Base-by-base conservation (phyloP, 2,329 filamentous ascomycete species). In the Cladosporium halotolerans region DNA sequence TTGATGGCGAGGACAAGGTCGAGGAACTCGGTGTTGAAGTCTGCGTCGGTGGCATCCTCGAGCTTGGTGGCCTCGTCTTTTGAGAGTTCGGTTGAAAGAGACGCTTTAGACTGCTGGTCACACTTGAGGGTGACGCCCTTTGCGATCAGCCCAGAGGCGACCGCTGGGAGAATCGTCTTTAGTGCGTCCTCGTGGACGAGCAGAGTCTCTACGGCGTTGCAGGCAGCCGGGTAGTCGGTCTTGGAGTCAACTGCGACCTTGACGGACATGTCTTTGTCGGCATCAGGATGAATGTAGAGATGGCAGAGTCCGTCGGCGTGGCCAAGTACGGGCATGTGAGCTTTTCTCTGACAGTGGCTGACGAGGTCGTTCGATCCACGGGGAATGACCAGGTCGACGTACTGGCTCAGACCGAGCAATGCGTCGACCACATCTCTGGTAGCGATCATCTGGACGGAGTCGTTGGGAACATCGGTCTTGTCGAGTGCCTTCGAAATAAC, bases 341-440 rank as follows among this genome's bases (percentile, higher is more conserved):
- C 96, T 59, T 86, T 86, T 42, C 84, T 80, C 72, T 97, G 96
- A 72, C 96, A 89, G 71, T 89, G 89, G 44, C 87, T 81, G 39
- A 96, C 91, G 8, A 96, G 81, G 51, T 95, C 89, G 71, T 95
- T 96, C 52, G 86, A 88, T 45, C 91, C 91, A 38, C 93, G 81
- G 2, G 93, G 93, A 62, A 99, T 95, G 59, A 96, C 93, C 28
- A 99, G 84, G 69, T 99, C 93, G 63, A 99, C 95, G 66, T 89
- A 84, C 49, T 83, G 80, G 67, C 96, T 91, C 55, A 93, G 85
- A 33, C 82, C 84, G 9, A 99, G 80, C n/a, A 99, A 81, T 58
- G 91, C 83, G 44, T 89, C 85, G 57, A 99, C 90, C 32, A 85
- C 89, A 70, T 97, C 91, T 66, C 93, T 83, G 13, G 92, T 95